Percentiles rank a stretch among this genome's conserved stretches.
Conservation (phyloP, 441 rosid species). For the Corymbia calophylla region DNA sequence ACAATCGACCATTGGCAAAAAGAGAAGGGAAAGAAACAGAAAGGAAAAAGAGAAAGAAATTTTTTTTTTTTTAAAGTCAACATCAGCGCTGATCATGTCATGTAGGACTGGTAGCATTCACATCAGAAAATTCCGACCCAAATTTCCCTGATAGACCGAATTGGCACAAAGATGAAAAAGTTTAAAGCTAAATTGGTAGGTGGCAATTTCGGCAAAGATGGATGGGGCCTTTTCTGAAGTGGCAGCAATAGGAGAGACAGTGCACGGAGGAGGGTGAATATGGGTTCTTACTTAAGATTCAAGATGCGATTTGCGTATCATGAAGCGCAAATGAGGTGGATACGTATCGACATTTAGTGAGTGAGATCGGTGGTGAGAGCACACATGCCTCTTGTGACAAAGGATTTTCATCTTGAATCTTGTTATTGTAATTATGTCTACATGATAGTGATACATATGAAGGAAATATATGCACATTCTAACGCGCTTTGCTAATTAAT, state of each 20-base stretch:
- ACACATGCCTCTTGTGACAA: no score
- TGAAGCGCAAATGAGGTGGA: not conserved
- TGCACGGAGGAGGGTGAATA: not conserved
- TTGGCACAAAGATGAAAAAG: rapidly evolving
- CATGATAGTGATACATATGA: not conserved
- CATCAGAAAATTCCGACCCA: rapidly evolving
- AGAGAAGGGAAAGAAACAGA: no score
- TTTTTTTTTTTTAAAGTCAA: no score
- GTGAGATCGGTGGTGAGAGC: no score
- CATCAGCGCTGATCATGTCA: rapidly evolving
- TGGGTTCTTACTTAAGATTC: not conserved
- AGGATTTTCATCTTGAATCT: no score
- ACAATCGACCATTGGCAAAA: not conserved
- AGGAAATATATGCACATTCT: not conserved
- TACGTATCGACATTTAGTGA: not conserved
- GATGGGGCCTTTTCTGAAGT: not conserved
- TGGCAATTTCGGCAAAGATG: not conserved
- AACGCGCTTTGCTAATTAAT: not conserved
- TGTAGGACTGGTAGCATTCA: rapidly evolving
- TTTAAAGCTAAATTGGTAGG: rapidly evolving
- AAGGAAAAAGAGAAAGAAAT: no score
- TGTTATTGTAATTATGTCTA: not conserved
- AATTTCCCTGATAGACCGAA: rapidly evolving
- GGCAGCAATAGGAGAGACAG: rapidly evolving
- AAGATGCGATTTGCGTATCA: not conserved